These are phyloP conservation scores for Tricholoma terreum DNA, from an alignment of 768 basidiomycete species.

Conservation along the genomic window DNA sequence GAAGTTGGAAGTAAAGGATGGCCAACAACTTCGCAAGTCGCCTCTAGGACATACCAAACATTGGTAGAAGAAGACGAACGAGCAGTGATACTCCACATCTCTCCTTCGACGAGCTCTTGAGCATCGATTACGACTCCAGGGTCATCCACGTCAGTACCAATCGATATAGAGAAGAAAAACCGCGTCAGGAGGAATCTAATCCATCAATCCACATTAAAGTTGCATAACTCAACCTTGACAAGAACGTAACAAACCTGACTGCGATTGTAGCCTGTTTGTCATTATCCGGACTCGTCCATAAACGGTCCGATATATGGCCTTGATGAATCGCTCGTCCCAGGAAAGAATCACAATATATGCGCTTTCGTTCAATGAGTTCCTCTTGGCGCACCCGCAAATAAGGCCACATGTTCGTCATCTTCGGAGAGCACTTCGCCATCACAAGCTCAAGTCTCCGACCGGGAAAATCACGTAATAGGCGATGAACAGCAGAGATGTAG, in stretches of 20 bases:
- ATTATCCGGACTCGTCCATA: constrained; percentile 64
- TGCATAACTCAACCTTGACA: background rate
- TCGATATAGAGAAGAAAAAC: constrained; percentile 60
- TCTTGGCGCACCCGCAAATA: constrained; percentile 52
- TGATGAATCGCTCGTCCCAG: constrained; percentile 38
- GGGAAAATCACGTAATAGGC: constrained; percentile 43
- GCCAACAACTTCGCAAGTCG: constrained; percentile 74
- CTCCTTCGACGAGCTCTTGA: constrained; percentile 49
- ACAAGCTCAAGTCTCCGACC: constrained; percentile 47
- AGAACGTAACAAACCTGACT: constrained; percentile 40
- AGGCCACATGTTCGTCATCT: constrained; percentile 69
- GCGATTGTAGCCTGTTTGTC: constrained; percentile 54
- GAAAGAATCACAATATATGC: constrained; percentile 48
- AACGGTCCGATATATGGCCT: constrained; percentile 34
- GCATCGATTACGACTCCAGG: constrained; percentile 40
- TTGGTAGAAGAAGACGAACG: constrained; percentile 22
- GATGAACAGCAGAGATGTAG: constrained; percentile 56
- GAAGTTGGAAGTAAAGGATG: constrained; percentile 14
- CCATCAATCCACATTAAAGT: background rate
- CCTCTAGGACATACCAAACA: constrained; percentile 57
- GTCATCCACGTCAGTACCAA: constrained; percentile 37
- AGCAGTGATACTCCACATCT: constrained; percentile 59
- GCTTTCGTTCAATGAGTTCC: constrained; percentile 38
- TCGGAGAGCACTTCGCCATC: constrained; percentile 35
- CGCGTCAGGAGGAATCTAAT: constrained; percentile 60